Evolutionary conservation across 169 alveolate species (phyloP), one percentile per base, ranked within the genome.

Genomic region (Plasmodium adleri): DNA sequence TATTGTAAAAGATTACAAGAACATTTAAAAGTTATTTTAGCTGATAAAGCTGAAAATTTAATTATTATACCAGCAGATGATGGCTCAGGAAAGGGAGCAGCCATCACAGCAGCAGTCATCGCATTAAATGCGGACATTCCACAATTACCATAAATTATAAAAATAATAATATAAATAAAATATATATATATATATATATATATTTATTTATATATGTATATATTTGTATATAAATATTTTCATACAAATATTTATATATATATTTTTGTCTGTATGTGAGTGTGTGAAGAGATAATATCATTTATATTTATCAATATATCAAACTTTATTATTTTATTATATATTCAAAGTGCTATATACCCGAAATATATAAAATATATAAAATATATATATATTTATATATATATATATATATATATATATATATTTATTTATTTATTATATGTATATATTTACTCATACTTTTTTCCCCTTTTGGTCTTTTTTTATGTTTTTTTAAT

Each of bases 21-120:
- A 62, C 94, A 92, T 80, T 68, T 95, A 50, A 92, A 93, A 43
- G 74, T 67, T 59, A 88, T 95, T n/a, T 43, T 89, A 64, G 78
- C 94, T 7, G 95, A 92, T 62, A 88, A 90, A 15, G 71, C 72
- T 7, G 95, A 93, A 15, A 94, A 93, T 45, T 88, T 92, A 26
- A 86, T 74, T 50, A 72, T 95, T 54, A 68, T 85, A 26, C 91
- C 96, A 9, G 94, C 97, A 4, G 97, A 95, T 75, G 97, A 95
- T 74, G 97, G 97, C 8, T 95, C 97, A 26, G 97, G 97, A 22
- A 95, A 95, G 86, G 97, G 97, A 17, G 97, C 97, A 1, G 97
- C 97, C 28, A 93, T 95, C n/a, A 95, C 96, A n/a, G 97, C 97
- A 0, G 97, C 97, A 32, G 93, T 94, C 92, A 88, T 92, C 71